A percentile compares a stretch with the other conserved stretches of the same genome.
phyloP scores from a whole-genome alignment of 352 stramenopile genomes.

The Phytophthora ramorum region DNA sequence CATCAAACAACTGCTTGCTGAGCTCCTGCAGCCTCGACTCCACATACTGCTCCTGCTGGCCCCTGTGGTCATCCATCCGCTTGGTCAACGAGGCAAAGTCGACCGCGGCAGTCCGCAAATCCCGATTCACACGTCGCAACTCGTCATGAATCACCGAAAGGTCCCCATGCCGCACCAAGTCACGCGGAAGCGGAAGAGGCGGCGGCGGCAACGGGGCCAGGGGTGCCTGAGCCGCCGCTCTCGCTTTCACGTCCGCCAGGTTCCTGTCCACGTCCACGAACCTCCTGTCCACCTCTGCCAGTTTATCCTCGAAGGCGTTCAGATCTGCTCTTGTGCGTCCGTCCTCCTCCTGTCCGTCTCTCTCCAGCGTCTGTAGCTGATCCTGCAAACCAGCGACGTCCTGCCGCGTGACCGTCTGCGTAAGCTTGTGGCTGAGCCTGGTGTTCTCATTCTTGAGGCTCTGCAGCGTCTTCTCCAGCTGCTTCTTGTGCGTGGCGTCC shows the following conservation, averaged over 20 bases:
- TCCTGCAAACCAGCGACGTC: slow-evolving; percentile 22
- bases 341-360: slow-evolving; percentile 23
- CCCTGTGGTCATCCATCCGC: slow-evolving; percentile 23
- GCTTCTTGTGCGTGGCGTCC: slow-evolving; percentile 21
- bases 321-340: slow-evolving; percentile 24
- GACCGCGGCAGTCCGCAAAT: slow-evolving; percentile 34
- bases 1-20: slow-evolving; percentile 48
- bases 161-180: slow-evolving; percentile 32
- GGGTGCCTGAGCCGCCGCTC: not conserved
- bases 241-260: slow-evolving; percentile 12
- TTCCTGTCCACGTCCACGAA: slow-evolving; percentile 9
- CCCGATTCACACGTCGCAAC: slow-evolving; percentile 32
- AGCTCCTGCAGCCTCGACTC: slow-evolving; percentile 40
- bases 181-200: slow-evolving; percentile 2
- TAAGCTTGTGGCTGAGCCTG: slow-evolving; percentile 7
- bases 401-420: slow-evolving; percentile 22
- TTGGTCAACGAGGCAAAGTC: slow-evolving; percentile 46
- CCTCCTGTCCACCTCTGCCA: slow-evolving; percentile 24
- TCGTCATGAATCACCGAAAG: slow-evolving; percentile 24
- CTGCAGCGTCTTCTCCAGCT: slow-evolving; percentile 16
- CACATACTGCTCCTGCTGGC: slow-evolving; percentile 40
- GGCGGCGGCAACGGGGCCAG: not conserved
- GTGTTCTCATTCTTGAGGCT: slow-evolving; percentile 21
- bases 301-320: slow-evolving; percentile 23
- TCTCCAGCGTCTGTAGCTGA: slow-evolving; percentile 20